Conservation (phyloP, 345 rosid genomes). For the Zanthoxylum bungeanum region DNA sequence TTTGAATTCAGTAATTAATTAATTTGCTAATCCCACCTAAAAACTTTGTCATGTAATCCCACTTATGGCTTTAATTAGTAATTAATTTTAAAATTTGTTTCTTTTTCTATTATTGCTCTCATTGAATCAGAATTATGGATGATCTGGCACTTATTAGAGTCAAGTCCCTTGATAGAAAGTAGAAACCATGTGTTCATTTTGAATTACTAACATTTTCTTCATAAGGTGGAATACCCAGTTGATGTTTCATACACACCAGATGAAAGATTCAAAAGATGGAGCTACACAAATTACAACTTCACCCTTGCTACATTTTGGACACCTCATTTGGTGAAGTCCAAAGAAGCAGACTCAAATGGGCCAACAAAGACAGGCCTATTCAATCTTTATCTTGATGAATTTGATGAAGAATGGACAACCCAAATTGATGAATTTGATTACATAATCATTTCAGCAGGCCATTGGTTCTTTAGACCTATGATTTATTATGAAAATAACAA, state of each 20-base stretch:
- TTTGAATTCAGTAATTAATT: no score
- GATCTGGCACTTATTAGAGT: no score
- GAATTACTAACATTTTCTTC: neutral
- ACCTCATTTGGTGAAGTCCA: slow-evolving; percentile 51
- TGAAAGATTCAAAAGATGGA: slow-evolving; percentile 64
- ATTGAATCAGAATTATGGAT: neutral
- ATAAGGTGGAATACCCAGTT: slow-evolving; percentile 77
- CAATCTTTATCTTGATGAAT: slow-evolving; percentile 61
- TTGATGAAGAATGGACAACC: slow-evolving; percentile 51
- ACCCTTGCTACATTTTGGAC: slow-evolving; percentile 71
- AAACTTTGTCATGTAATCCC: neutral
- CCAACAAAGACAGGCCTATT: slow-evolving; percentile 47
- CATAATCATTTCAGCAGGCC: slow-evolving; percentile 65
- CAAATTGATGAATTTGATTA: slow-evolving; percentile 58
- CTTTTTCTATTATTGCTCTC: no score
- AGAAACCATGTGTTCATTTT: no score
- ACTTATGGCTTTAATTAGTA: neutral
- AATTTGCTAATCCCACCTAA: no score
- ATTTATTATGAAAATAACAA: slow-evolving; percentile 46
- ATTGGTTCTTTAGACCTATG: slow-evolving; percentile 76
- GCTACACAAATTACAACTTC: slow-evolving; percentile 67
- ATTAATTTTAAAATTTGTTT: no score
- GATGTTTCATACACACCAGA: slow-evolving; percentile 54
- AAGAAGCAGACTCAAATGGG: slow-evolving; percentile 31
- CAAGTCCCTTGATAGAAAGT: no score